Evolutionary conservation across 768 basidiomycete genomes (phyloP).

Genomic region (Auriscalpium vulgare): DNA sequence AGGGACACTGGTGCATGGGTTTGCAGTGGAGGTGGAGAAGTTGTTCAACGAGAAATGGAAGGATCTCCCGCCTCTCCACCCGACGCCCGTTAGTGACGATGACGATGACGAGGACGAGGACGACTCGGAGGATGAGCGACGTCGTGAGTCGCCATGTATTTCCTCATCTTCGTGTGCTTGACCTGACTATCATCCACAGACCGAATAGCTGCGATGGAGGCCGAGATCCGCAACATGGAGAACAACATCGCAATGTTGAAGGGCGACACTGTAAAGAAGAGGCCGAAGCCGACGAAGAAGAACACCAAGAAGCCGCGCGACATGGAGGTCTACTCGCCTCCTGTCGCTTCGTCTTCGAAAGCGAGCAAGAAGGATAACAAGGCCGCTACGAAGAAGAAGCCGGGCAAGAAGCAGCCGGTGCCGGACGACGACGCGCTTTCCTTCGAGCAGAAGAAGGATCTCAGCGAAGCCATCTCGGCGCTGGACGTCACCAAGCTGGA

Average conservation of each 20-base stretch:
- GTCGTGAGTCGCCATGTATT: conserved; percentile 38
- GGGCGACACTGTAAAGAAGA: conserved; percentile 36
- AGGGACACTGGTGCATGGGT: conserved; percentile 78
- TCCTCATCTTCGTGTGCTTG: conserved; percentile 10
- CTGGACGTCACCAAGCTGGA: conserved; percentile 81
- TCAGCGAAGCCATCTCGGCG: conserved; percentile 87
- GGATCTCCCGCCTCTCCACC: conserved; percentile 52
- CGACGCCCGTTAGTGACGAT: conserved; percentile 38
- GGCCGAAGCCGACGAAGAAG: conserved; percentile 67
- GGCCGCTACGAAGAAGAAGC: conserved; percentile 42
- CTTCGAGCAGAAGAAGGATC: conserved; percentile 96
- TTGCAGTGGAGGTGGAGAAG: conserved; percentile 77
- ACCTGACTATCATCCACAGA: conserved; percentile 32
- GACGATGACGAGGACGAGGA: conserved; percentile 61
- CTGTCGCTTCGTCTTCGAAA: conserved; percentile 62
- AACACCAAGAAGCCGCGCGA: conserved; percentile 28
- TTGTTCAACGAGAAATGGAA: conserved; percentile 94
- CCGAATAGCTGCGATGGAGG: conserved; percentile 69
- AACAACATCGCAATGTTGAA: conserved; percentile 61
- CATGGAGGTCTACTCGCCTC: conserved; percentile 24
- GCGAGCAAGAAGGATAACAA: conserved; percentile 36
- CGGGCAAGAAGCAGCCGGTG: conserved; percentile 54
- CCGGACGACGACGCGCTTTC: conserved; percentile 78
- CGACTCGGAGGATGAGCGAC: conserved; percentile 59
- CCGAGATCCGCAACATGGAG: conserved; percentile 72